A percentile compares a stretch with the other conserved stretches of the same genome.
Conservation (phyloP, 208 protist species). For the Leishmania amazonensis region DNA sequence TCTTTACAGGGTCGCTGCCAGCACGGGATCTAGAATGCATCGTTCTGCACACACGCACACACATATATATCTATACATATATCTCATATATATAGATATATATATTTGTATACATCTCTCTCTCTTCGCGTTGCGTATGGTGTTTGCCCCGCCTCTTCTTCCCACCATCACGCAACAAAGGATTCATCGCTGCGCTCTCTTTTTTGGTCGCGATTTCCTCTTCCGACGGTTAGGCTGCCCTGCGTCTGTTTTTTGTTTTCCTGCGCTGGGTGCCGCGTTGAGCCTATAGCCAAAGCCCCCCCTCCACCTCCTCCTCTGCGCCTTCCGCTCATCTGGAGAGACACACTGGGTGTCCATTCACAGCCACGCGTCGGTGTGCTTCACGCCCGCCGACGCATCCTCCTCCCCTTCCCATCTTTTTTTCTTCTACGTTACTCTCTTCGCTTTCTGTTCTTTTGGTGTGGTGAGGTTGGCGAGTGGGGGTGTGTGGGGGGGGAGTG, state of each 20-base stretch:
- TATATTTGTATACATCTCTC: neutral
- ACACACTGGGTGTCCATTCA: neutral
- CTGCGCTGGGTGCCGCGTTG: neutral
- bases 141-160: neutral
- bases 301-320: neutral
- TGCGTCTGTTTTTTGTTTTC: constrained; percentile 10
- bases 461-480: neutral
- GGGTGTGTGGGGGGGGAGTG: too few relatives aligned
- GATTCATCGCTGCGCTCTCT: neutral
- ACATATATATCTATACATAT: neutral
- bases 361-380: neutral
- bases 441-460: too few relatives aligned
- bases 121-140: neutral
- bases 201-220: neutral
- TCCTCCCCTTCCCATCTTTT: neutral
- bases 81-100: too few relatives aligned
- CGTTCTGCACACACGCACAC: neutral
- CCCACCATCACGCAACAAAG: neutral
- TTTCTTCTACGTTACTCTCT: neutral
- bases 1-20: neutral
- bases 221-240: neutral
- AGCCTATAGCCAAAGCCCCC: neutral
- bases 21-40: neutral
- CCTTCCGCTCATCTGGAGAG: neutral
- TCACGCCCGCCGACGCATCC: neutral